A percentile compares a stretch with the other conserved stretches of the same genome.
Conservation (phyloP, 257 asterid species). For the Rubia yunnanensis region DNA sequence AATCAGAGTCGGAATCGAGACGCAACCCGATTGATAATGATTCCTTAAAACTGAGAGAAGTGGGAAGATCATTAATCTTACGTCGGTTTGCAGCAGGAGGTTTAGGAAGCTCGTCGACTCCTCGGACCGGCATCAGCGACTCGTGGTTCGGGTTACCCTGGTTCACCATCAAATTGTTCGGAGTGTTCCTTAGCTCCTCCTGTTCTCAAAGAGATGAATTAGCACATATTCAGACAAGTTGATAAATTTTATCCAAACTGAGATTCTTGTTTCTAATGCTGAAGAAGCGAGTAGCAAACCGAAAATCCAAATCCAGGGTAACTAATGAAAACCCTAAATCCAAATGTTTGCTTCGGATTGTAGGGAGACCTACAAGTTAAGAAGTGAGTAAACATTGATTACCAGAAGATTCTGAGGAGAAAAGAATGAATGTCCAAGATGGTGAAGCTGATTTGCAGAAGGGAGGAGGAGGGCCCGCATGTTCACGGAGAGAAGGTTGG, state of each 20-base stretch:
- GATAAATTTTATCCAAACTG: not conserved
- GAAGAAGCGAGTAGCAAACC: not conserved
- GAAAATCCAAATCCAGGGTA: not conserved
- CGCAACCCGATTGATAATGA: not conserved
- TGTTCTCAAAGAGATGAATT: constrained; percentile 8
- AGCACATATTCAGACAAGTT: not conserved
- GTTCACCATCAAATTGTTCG: constrained; percentile 58
- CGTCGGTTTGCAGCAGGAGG: constrained; percentile 93
- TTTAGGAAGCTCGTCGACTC: constrained; percentile 87
- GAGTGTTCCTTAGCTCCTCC: constrained; percentile 85
- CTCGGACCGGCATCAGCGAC: constrained; percentile 53
- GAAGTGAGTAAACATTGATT: constrained; percentile 1
- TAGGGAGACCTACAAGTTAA: not conserved
- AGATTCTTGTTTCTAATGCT: not conserved
- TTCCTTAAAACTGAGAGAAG: not conserved
- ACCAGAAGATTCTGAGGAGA: constrained; percentile 93
- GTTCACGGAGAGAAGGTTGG: constrained; percentile 89
- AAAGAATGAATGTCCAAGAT: constrained; percentile 75
- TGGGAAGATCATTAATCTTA: constrained; percentile 21
- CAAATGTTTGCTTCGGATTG: not conserved
- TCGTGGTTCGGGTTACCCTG: constrained; percentile 62
- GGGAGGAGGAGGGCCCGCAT: constrained; percentile 84
- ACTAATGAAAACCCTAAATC: constrained; percentile 22
- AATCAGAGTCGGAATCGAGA: not conserved
- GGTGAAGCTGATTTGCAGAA: constrained; percentile 54